Evolutionary conservation across 805 yeast genomes (phyloP).

Genomic region (Candida qinlingensis): DNA sequence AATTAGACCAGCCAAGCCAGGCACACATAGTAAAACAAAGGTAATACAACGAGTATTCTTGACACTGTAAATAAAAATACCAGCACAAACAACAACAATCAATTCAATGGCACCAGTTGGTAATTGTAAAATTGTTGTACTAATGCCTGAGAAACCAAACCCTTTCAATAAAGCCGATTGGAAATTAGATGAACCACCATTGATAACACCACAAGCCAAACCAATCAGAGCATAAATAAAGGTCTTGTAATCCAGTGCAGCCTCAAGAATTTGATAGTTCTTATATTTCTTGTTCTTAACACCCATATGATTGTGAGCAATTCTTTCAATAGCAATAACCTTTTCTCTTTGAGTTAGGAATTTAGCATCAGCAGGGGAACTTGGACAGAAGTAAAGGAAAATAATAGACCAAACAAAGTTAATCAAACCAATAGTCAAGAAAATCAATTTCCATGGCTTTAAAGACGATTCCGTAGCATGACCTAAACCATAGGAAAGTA

Average conservation of each 20-base stretch:
- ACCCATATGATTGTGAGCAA: constrained; percentile 32
- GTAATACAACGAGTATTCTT: constrained; percentile 1
- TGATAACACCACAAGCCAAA: constrained; percentile 38
- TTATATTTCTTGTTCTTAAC: constrained; percentile 44
- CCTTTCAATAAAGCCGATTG: constrained; percentile 35
- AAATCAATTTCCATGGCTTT: constrained; percentile 24
- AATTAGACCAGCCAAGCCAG: constrained; percentile 36
- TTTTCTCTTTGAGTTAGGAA: constrained; percentile 31
- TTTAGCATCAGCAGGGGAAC: constrained; percentile 31
- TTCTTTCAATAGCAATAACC: constrained; percentile 18
- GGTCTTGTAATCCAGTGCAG: constrained; percentile 41
- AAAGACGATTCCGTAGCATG: constrained; percentile 17
- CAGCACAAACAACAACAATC: constrained; percentile 10
- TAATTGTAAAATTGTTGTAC: constrained; percentile 20
- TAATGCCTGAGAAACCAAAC: constrained; percentile 15
- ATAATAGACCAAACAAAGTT: constrained; percentile 31
- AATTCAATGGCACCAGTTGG: constrained; percentile 26
- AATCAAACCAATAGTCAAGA: constrained; percentile 28
- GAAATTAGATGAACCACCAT: constrained; percentile 38
- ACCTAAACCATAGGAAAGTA: constrained; percentile 25
- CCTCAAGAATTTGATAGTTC: constrained; percentile 41
- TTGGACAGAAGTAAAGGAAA: constrained; percentile 31
- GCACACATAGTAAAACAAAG: constrained; percentile 1
- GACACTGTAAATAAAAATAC: constrained; percentile 3
- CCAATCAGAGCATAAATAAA: constrained; percentile 37